Conservation (phyloP, 2,329 filamentous ascomycete genomes). For the Scytalidium lignicola region DNA sequence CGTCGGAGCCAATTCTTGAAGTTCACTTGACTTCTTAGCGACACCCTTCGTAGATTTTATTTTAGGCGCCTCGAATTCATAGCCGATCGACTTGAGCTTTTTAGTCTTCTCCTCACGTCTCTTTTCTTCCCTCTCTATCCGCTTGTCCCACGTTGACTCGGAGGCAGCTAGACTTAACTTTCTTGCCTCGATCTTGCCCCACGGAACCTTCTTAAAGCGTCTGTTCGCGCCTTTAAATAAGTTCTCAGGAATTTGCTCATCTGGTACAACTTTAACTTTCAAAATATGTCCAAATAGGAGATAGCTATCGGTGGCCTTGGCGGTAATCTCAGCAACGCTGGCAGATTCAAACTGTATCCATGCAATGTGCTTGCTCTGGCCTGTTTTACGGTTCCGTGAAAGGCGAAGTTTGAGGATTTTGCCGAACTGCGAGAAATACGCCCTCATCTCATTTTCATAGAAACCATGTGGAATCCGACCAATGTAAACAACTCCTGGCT, state of each 20-base stretch:
- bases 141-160: slow-evolving; percentile 72
- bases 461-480: slow-evolving; percentile 92
- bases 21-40: slow-evolving; percentile 31
- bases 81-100: slow-evolving; percentile 75
- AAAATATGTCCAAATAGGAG: slow-evolving; percentile 91
- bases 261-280: slow-evolving; percentile 74
- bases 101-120: slow-evolving; percentile 64
- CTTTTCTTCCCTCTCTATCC: slow-evolving; percentile 67
- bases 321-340: slow-evolving; percentile 84
- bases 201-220: slow-evolving; percentile 82
- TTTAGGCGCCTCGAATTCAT: slow-evolving; percentile 71
- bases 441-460: slow-evolving; percentile 92
- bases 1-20: slow-evolving; percentile 19
- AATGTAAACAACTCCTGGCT: slow-evolving; percentile 80
- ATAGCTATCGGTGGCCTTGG: slow-evolving; percentile 97
- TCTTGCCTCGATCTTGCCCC: slow-evolving; percentile 78
- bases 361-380: slow-evolving; percentile 86
- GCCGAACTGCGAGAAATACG: slow-evolving; percentile 93
- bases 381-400: slow-evolving; percentile 87
- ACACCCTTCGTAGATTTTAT: slow-evolving; percentile 60
- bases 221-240: slow-evolving; percentile 88
- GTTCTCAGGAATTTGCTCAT: slow-evolving; percentile 71
- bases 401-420: slow-evolving; percentile 71
- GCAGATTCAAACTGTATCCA: slow-evolving; percentile 81
- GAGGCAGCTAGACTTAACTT: slow-evolving; percentile 68